A percentile compares a stretch with the other conserved stretches of the same genome.
Conservation (phyloP, 2,329 filamentous ascomycete species). For the Colletotrichum limetticola region DNA sequence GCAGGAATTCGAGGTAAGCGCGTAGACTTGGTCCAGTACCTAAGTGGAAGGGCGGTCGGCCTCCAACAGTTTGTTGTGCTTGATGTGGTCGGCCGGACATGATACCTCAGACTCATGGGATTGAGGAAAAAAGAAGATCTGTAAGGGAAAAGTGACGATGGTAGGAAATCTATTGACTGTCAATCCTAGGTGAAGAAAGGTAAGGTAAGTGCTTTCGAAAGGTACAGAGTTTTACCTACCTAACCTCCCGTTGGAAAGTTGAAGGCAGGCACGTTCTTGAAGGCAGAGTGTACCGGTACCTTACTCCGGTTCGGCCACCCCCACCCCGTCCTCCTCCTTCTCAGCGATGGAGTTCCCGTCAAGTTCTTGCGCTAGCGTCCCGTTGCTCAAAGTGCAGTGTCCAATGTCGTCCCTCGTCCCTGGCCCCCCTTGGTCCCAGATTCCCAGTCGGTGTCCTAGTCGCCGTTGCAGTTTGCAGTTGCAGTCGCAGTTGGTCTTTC, state of each 20-base stretch:
- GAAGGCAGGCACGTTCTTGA: not conserved
- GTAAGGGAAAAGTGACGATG: not conserved
- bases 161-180: not conserved
- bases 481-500: conserved; percentile 9
- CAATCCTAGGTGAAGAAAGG: not conserved
- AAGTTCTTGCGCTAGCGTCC: conserved; percentile 21
- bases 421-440: conserved; percentile 11
- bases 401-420: not conserved
- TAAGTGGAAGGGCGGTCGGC: not conserved
- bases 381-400: not conserved
- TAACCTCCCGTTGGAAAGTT: not conserved
- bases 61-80: not conserved
- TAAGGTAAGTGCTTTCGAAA: not conserved
- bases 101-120: not conserved
- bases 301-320: conserved; percentile 25
- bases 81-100: not conserved
- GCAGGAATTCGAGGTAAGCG: conserved; percentile 8
- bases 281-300: not conserved
- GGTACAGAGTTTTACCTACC: not conserved
- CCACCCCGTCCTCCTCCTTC: conserved; percentile 13
- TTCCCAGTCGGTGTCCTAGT: conserved; percentile 44
- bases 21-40: not conserved
- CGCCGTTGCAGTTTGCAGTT: conserved; percentile 57
- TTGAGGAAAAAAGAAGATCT: not conserved
- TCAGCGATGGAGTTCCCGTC: conserved; percentile 6